Percentiles rank a stretch among this genome's conserved stretches.
Evolutionary conservation across 2,329 filamentous ascomycete genomes (phyloP).

Genomic region (Podosphaera aphanis): DNA sequence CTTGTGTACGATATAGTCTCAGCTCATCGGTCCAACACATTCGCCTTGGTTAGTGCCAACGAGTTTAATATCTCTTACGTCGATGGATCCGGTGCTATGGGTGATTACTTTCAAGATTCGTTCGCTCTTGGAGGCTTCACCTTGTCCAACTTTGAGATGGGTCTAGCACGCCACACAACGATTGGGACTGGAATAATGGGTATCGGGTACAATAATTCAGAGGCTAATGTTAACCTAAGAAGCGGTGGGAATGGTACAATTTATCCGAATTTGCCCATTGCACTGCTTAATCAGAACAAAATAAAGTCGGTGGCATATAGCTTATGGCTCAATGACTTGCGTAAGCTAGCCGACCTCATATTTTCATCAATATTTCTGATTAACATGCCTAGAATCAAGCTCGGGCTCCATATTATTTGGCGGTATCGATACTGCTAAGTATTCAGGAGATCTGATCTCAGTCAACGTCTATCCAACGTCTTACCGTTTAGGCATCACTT

Average conservation of each 20-base stretch:
- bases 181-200: constrained; percentile 40
- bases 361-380: too few relatives aligned
- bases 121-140: constrained; percentile 30
- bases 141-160: constrained; percentile 29
- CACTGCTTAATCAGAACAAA: constrained; percentile 20
- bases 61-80: constrained; percentile 39
- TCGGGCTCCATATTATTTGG: constrained; percentile 21
- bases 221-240: constrained; percentile 25
- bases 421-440: constrained; percentile 24
- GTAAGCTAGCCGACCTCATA: too few relatives aligned
- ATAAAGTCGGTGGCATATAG: constrained; percentile 21
- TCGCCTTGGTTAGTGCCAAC: constrained; percentile 19
- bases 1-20: constrained; percentile 21
- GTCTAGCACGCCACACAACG: constrained; percentile 25
- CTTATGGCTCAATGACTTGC: constrained; percentile 18
- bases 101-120: constrained; percentile 34
- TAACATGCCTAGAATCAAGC: constrained; percentile 13
- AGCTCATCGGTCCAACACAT: constrained; percentile 24
- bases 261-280: constrained; percentile 15
- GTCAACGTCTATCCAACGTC: constrained; percentile 11
- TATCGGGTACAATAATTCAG: constrained; percentile 25
- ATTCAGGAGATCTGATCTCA: constrained; percentile 17
- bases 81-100: constrained; percentile 27
- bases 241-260: constrained; percentile 17
- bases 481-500: constrained; percentile 5